phyloP scores from a whole-genome alignment of 2,329 filamentous ascomycete genomes.

The Alternaria incomplexa region DNA sequence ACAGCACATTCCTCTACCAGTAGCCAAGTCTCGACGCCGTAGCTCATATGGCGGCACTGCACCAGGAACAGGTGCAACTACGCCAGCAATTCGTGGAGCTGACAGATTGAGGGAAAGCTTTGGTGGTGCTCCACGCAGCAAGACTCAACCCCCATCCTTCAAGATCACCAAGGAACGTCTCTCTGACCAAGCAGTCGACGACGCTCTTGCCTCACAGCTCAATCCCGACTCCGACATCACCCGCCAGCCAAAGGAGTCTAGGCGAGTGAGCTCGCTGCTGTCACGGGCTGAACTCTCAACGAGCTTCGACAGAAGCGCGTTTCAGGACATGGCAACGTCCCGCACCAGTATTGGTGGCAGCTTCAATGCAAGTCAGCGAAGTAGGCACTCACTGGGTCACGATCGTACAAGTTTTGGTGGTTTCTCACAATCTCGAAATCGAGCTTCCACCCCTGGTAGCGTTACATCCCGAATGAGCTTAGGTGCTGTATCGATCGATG shows the following conservation, averaged over 20 bases:
- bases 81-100: conserved; percentile 69
- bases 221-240: conserved; percentile 57
- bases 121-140: conserved; percentile 58
- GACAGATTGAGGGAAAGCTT: conserved; percentile 79
- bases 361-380: conserved; percentile 60
- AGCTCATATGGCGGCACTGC: conserved; percentile 64
- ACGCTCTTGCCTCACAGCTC: conserved; percentile 56
- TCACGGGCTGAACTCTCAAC: conserved; percentile 86
- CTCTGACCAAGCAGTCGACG: conserved; percentile 52
- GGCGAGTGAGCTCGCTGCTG: conserved; percentile 89
- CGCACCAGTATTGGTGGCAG: conserved; percentile 48
- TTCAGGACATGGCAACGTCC: conserved; percentile 70
- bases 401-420: conserved; percentile 66
- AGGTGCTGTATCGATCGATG: conserved; percentile 45
- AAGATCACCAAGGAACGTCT: conserved; percentile 44
- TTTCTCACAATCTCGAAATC: conserved; percentile 51
- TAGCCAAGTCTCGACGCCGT: conserved; percentile 63
- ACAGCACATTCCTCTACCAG: conserved; percentile 46
- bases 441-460: conserved; percentile 63
- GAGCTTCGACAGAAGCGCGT: conserved; percentile 80
- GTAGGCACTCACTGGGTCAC: conserved; percentile 76
- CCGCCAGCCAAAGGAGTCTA: conserved; percentile 65
- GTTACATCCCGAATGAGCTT: conserved; percentile 48
- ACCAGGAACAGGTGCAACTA: conserved; percentile 74
- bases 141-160: conserved; percentile 51